Base-by-base conservation (phyloP, 2,329 filamentous ascomycete genomes). In the Fusarium sp. region DNA sequence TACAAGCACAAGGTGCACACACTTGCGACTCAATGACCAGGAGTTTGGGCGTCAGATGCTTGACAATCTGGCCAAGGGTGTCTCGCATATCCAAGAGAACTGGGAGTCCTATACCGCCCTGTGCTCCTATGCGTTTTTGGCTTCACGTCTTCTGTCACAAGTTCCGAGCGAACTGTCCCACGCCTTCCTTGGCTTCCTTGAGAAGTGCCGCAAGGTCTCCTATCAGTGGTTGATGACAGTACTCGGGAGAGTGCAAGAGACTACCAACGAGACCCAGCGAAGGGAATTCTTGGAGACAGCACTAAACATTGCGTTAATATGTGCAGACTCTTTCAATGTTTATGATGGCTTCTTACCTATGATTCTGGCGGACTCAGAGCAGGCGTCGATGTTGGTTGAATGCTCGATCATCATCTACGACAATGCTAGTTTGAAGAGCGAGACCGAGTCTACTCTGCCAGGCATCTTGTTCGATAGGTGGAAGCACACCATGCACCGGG, bases 31-130 rank as follows among this genome's bases (percentile, higher is more conserved):
- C 0, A 37, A n/a, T 6, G 71, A 77, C 9, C 4, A 29, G 3
- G 4, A 10, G 2, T 76, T 77, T 33, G 70, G 64, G 3, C n/a
- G 10, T 0, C 6, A 50, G 6, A 41, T 78, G 9, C 18, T 76
- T 0, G 3, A 58, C 0, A 22, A 37, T 1, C 57, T 77, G 1
- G 4, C 24, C 2, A 2, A 50, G 6, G 57, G 43, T 13, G 14
- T 78, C 0, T 50, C 52, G 2, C 70, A 67, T 1, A 43, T 78
- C 4, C 33, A 65, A 18, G 67, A 69, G 22, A 79, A 77, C n/a
- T 79, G 76, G 78, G 67, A 79, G 29, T 79, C 75, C 1, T 54
- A 75, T 10, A 73, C 31, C 0, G 64, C 77, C 0, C 24, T 79
- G 0, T 74, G 67, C 14, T 71, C 64, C 4, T 78, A 72, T 13